Conservation (phyloP, 140 eudicot species). For the Stevia rebaudiana region DNA sequence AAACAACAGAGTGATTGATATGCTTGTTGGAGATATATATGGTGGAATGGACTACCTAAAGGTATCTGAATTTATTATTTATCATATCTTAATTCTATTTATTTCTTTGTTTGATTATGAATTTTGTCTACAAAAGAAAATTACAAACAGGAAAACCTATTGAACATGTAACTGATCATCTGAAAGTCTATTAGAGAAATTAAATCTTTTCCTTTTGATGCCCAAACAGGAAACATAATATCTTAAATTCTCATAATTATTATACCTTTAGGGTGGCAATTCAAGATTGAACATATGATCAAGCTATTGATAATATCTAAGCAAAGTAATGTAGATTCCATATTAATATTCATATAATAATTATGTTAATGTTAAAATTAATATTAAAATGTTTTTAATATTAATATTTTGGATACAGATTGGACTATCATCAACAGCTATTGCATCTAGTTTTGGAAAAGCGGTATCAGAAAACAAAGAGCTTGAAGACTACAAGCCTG, state of each 20-base stretch:
- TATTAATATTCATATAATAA: neutral
- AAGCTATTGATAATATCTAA: neutral
- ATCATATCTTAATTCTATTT: neutral
- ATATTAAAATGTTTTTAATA: constrained; percentile 3
- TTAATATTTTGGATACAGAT: constrained; percentile 49
- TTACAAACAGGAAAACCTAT: neutral
- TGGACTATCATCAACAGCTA: constrained; percentile 83
- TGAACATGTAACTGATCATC: neutral
- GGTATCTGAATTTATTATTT: constrained; percentile 37
- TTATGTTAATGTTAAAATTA: no score
- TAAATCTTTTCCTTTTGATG: neutral
- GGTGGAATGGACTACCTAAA: constrained; percentile 88
- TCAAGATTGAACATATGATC: neutral
- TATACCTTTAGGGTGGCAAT: neutral
- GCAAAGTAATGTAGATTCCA: neutral
- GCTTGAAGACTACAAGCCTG: constrained; percentile 72
- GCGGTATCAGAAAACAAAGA: constrained; percentile 74
- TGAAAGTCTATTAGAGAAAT: neutral
- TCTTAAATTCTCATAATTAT: neutral
- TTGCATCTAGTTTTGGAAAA: constrained; percentile 97
- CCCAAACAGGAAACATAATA: neutral
- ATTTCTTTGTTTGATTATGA: neutral
- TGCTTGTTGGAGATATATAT: constrained; percentile 97
- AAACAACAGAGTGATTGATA: constrained; percentile 87
- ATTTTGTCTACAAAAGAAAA: neutral